Base-by-base conservation (phyloP, 2,329 filamentous ascomycete species). In the Phaeosphaeria sp. region DNA sequence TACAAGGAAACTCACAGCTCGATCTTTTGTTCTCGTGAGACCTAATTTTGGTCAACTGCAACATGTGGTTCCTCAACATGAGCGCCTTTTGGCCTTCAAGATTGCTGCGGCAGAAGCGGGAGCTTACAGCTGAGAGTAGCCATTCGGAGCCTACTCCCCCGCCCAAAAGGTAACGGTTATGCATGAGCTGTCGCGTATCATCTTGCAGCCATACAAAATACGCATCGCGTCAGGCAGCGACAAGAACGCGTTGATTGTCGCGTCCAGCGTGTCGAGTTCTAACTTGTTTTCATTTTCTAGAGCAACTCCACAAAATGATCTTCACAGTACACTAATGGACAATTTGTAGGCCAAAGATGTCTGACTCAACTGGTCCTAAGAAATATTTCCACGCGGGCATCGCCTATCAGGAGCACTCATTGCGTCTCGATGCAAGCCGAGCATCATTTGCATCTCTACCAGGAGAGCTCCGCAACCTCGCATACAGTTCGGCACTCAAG, bases 371-470 rank as follows among this genome's bases (percentile, higher is more conserved):
- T 18, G 25, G 25, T 30, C 25, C 25, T 6, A 30, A 30, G 6
- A 30, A 30, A 5, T 30, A 30, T 11, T 30, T 30, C 25, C 6
- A 30, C 11, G 25, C 39, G 18, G 27, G 27, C 21, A 21, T 49
- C 47, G 20, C n/a, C 15, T 49, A 49, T 20, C 27, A 49, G 21
- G 47, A 49, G 18, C 36, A 49, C 30, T 49, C 47, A 2, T 20
- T 20, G 25, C 47, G 47, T 7, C 36, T 49, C 21, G 7, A 40
- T 13, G 30, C 22, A 15, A 17, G 13, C 36, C 22, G 20, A 49
- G 46, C 53, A 33, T 50, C 46, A 30, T 55, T 55, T 25, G 46
- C 53, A 18, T 55, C 53, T 43, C 27, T 55, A 15, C 53, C 53
- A 22, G 53, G 36, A n/a, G 46, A 55, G 18, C 39, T 55, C 18